Conservation (phyloP, 1,284 basidiomycete genomes). For the Ceratobasidium sp. region DNA sequence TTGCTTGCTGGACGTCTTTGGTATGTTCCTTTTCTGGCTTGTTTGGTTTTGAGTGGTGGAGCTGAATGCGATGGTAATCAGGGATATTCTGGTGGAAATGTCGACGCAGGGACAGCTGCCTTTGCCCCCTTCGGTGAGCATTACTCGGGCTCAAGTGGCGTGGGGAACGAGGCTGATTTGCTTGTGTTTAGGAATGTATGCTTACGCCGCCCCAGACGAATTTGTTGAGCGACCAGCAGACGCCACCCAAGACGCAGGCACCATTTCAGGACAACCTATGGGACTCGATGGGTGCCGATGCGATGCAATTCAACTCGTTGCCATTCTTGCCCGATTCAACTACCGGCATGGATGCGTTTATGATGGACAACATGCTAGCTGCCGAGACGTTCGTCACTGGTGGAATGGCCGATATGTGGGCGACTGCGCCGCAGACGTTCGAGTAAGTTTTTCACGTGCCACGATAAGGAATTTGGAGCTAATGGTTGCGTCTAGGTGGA, state of each 20-base stretch:
- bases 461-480: not conserved
- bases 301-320: conserved; percentile 35
- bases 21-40: not conserved
- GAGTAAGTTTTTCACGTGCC: conserved; percentile 23
- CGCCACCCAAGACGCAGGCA: conserved; percentile 1
- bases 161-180: not conserved
- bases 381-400: conserved; percentile 36
- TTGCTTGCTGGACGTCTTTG: conserved; percentile 25
- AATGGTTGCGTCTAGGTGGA: conserved; percentile 15
- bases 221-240: conserved; percentile 6
- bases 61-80: not conserved
- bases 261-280: conserved; percentile 31
- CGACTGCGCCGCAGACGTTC: conserved; percentile 38
- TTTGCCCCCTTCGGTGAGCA: conserved; percentile 13
- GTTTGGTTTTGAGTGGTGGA: not conserved
- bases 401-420: conserved; percentile 37
- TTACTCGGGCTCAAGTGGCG: not conserved
- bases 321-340: conserved; percentile 17
- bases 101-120: conserved; percentile 30
- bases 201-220: conserved; percentile 20
- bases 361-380: conserved; percentile 28
- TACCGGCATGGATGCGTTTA: conserved; percentile 11
- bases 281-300: conserved; percentile 34
- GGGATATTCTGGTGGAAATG: conserved; percentile 35
- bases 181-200: conserved; percentile 18